Evolutionary conservation across 2,329 filamentous ascomycete species (phyloP), one percentile per base, ranked within the genome.

Genomic region (Penicillium sp.): DNA sequence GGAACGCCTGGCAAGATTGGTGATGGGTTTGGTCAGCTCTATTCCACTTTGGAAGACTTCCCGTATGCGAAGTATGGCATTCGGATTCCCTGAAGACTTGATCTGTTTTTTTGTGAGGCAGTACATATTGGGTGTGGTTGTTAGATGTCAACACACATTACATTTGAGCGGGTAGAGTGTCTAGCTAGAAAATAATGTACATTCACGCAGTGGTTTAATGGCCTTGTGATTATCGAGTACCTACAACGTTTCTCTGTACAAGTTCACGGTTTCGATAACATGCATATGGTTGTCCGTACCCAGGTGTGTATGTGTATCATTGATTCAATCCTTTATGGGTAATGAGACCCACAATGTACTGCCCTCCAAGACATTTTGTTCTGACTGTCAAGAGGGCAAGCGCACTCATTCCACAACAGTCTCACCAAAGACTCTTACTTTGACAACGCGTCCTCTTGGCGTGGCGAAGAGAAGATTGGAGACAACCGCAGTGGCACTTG

Each of bases 61-160:
- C 83, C 84, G 6, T 88, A 85, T 65, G 75, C 76, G 53, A 77
- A 74, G 46, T 88, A 84, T 72, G 84, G 84, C 0, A 87, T 88
- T 65, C 64, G 53, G 4, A 58, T 65, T 9, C 59, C 59, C 15
- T 62, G 19, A 59, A 29, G 2, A 4, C 10, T 33, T 4, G 44
- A 5, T 23, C 8, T 36, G 19, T 15, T 43, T n/a, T n/a, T n/a
- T n/a, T n/a, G n/a, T 21, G 31, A 36, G 29, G 2, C 15, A 44
- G 49, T 31, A 43, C 23, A 50, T 50, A 34, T 52, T 34, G 21
- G 6, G 7, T 1, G 27, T 19, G 21, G 10, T 36, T 39, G n/a
- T 39, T 39, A 2, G 19, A 50, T 25, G 44, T 43, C 15, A 25
- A 54, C 36, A 50, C 19, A 19, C 8, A 11, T 41, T 31, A 36